Evolutionary conservation across 2,329 filamentous ascomycete genomes (phyloP), one percentile per base, ranked within the genome.

Genomic region (Neonectria magnoliae): DNA sequence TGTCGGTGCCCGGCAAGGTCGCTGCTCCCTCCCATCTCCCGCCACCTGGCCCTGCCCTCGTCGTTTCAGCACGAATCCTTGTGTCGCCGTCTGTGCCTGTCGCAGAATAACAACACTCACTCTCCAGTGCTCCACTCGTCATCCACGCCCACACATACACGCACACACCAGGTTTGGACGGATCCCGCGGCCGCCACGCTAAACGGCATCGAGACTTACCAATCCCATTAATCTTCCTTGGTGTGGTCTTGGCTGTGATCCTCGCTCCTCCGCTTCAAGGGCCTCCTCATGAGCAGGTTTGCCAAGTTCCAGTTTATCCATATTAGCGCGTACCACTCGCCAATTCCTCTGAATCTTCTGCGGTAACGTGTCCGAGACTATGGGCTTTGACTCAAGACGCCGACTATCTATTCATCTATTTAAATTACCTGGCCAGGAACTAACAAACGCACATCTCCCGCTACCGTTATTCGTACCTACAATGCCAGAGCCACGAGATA

Each of bases 101-200:
- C 58, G 54, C 62, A 65, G 62, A 65, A 65, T 65, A 65, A 65
- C 54, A 25, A 58, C 58, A 16, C 7, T 42, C 52, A 27, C 29
- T 38, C 38, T 52, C 57, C 25, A 29, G 54, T 51, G 44, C 60
- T 41, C 54, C 31, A 36, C 38, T 38, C 44, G 25, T 38, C 36
- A 38, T 38, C 36, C 11, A 41, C 18, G 5, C 22, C 10, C n/a
- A 18, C 50, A 18, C 50, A 22, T 11, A 18, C 50, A 18, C 50
- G 14, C 25, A 5, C 50, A 7, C 33, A 52, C 45, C 45, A 48
- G 25, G 14, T 9, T 27, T 29, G 5, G n/a, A 38, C 36, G 36
- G 36, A 38, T 29, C 45, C 25, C 45, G 14, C 13, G 25, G 22
- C 45, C n/a, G 16, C 27, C 48, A 51, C 48, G 18, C 48, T 33